Evolutionary conservation across 2,329 filamentous ascomycete genomes (phyloP), one percentile per base, ranked within the genome.

Genomic region (Trichoderma sp.): DNA sequence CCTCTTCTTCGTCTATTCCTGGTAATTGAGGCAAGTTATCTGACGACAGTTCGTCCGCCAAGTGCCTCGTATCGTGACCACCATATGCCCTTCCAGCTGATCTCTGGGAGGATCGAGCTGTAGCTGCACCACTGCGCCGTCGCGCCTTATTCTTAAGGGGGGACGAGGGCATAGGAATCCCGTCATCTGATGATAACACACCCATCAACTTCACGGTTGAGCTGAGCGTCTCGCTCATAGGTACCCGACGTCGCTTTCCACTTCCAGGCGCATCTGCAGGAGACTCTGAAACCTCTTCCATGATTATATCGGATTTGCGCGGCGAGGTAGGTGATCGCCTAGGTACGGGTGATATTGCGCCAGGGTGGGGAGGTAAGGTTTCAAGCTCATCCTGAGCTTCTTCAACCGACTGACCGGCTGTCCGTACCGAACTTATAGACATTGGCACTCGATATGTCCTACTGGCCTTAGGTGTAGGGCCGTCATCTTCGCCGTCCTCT

Each of bases 221-320:
- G 2, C 82, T 84, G 8, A 85, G 76, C 1, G 82, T 82, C 0
- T 82, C 83, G 41, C 81, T 82, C 8, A 83, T 79, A 16, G 80
- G 82, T 16, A 88, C 79, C 4, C 80, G 84, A 31, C 86, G 85
- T 66, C 89, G 83, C 9, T 85, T 86, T 1, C 89, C 90, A 77
- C 89, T 91, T 3, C 89, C 90, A 1, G 89, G 90, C 16, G 89
- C 89, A 77, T 88, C 81, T 9, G 79, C 82, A 0, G 90, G 90
- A 74, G 89, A 91, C 79, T 91, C 82, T 35, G 77, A 79, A 3
- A 81, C 78, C 67, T 81, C 78, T 29, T 80, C 81, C 6, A 79
- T 63, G 0, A 78, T 75, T 2, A 56, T 14, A 56, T 69, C 66
- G 6, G 79, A 77, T 5, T 71, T n/a, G 4, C 74, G 79, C 33